These are phyloP conservation scores for Chenopodium quinoa DNA, from an alignment of 148 eudicot species.

Conservation along the genomic window DNA sequence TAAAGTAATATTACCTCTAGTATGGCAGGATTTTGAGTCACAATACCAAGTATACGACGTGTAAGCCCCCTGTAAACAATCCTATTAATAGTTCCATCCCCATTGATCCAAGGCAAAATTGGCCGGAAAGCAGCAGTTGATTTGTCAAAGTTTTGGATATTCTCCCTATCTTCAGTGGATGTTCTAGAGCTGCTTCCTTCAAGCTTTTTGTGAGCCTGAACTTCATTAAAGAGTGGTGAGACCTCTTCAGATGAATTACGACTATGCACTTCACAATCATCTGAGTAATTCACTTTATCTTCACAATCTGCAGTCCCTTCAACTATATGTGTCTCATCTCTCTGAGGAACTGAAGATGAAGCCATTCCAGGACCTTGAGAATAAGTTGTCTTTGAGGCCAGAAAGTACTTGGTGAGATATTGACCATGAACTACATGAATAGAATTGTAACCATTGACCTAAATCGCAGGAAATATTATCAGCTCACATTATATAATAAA, in stretches of 20 bases:
- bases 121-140: constrained; percentile 43
- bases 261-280: constrained; percentile 49
- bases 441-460: constrained; percentile 81
- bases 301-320: constrained; percentile 29
- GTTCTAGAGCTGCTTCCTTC: constrained; percentile 30
- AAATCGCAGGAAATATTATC: constrained; percentile 10
- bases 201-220: constrained; percentile 22
- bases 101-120: constrained; percentile 93
- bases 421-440: constrained; percentile 66
- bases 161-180: constrained; percentile 25
- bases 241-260: constrained; percentile 61
- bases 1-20: constrained; percentile 48
- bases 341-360: constrained; percentile 23
- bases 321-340: constrained; percentile 23
- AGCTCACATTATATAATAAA: background rate
- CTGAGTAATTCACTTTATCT: constrained; percentile 21
- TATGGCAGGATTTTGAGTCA: constrained; percentile 88
- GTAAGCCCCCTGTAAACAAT: constrained; percentile 73
- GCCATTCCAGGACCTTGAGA: constrained; percentile 37
- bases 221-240: constrained; percentile 35
- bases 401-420: constrained; percentile 81
- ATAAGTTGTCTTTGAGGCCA: constrained; percentile 51
- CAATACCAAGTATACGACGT: constrained; percentile 79
- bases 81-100: constrained; percentile 78
- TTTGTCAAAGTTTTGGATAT: constrained; percentile 29